phyloP scores from a whole-genome alignment of 345 rosid species.

The Pugionium dolabratum region DNA sequence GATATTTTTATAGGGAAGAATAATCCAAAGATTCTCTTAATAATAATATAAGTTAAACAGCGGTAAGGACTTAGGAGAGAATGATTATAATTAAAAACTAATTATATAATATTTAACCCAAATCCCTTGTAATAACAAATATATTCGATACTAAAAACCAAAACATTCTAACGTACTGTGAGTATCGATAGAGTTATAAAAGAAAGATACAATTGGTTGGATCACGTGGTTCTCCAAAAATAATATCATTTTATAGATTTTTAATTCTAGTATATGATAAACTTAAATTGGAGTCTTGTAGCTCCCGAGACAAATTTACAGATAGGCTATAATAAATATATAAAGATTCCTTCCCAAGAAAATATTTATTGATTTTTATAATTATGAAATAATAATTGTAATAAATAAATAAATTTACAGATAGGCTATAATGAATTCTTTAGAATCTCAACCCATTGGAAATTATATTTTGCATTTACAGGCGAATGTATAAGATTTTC shows the following conservation, averaged over 20 bases:
- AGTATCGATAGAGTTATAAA: conserved; percentile 12
- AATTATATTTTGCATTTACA: too few species aligned
- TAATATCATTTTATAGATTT: background rate
- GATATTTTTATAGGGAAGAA: background rate
- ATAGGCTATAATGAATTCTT: too few species aligned
- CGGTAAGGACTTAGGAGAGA: background rate
- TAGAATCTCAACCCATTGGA: background rate
- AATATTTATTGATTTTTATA: background rate
- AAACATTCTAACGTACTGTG: conserved; percentile 9
- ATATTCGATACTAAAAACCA: conserved; percentile 6
- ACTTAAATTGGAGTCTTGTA: conserved; percentile 25
- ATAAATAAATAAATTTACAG: background rate
- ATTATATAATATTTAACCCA: background rate
- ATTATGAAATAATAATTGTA: background rate
- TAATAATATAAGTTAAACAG: background rate
- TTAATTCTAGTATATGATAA: background rate
- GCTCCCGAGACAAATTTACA: conserved; percentile 10
- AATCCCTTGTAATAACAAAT: too few species aligned
- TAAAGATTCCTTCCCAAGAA: background rate
- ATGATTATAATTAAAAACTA: background rate
- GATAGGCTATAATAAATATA: conserved; percentile 13
- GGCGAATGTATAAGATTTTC: too few species aligned
- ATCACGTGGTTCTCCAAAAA: conserved; percentile 16
- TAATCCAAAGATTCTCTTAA: background rate
- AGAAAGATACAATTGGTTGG: conserved; percentile 17